A percentile compares a stretch with the other conserved stretches of the same genome.
Evolutionary conservation across 2,329 filamentous ascomycete species (phyloP).

Genomic region (Emmonsia crescens): DNA sequence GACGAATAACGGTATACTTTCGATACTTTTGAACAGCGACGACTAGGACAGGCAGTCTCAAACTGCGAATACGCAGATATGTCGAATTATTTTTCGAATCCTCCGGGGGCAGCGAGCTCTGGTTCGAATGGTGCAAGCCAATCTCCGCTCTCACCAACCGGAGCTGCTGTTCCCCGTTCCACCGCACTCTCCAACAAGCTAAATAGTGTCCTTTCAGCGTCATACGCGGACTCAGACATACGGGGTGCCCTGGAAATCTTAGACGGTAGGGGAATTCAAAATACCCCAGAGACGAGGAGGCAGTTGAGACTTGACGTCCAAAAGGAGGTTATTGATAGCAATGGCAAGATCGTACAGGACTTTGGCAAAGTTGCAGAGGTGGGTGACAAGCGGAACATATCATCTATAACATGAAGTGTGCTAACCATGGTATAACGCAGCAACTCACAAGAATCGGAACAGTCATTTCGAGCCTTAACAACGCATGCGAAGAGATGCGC

Average conservation of each 20-base stretch:
- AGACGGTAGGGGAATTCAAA: conserved; percentile 59
- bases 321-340: conserved; percentile 84
- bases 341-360: conserved; percentile 76
- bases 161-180: conserved; percentile 14
- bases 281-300: conserved; percentile 66
- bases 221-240: conserved; percentile 87
- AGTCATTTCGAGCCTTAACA: conserved; percentile 68
- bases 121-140: conserved; percentile 5
- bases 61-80: neutral
- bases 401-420: neutral
- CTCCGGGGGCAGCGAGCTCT: neutral
- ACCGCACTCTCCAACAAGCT: conserved; percentile 73
- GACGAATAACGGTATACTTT: neutral
- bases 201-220: conserved; percentile 75
- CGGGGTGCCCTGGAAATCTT: conserved; percentile 70
- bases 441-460: conserved; percentile 77
- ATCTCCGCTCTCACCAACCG: conserved; percentile 3
- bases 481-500: conserved; percentile 70
- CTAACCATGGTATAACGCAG: conserved; percentile 33
- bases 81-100: conserved; percentile 9
- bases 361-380: conserved; percentile 86
- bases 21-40: neutral
- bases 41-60: neutral
- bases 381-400: conserved; percentile 18
- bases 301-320: conserved; percentile 74